Evolutionary conservation across 1,284 basidiomycete genomes (phyloP).

Genomic region (Tranzscheliella williamsii): DNA sequence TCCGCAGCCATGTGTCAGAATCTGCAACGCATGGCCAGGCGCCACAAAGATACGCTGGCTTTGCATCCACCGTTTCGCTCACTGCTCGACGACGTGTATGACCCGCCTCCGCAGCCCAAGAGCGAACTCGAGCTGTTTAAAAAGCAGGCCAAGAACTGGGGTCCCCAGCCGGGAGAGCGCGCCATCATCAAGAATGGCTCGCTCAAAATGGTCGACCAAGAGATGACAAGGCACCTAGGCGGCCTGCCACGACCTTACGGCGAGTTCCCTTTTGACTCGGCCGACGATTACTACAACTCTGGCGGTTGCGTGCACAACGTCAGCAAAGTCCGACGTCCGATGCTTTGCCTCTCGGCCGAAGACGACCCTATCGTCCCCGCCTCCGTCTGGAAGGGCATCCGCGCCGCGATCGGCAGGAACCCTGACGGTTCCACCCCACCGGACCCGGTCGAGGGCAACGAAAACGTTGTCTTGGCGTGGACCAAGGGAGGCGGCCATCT

Average conservation of each 20-base stretch:
- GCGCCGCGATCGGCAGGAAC: constrained; percentile 34
- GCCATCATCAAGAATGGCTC: constrained; percentile 37
- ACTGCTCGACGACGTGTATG: constrained; percentile 38
- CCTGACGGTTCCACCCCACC: constrained; percentile 29
- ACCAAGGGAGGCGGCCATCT: constrained; percentile 87
- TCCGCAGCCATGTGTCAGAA: constrained; percentile 82
- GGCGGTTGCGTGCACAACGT: constrained; percentile 49
- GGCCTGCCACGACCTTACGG: constrained; percentile 66
- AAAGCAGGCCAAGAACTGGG: constrained; percentile 26
- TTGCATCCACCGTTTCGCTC: constrained; percentile 46
- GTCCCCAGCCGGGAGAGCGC: constrained; percentile 15
- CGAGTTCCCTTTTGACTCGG: constrained; percentile 64
- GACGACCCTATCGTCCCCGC: constrained; percentile 82
- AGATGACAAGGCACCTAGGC: constrained; percentile 75
- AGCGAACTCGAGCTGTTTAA: constrained; percentile 30
- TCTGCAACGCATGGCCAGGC: constrained; percentile 64
- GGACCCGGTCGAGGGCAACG: constrained; percentile 67
- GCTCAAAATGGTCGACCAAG: constrained; percentile 64
- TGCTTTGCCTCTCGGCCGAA: constrained; percentile 80
- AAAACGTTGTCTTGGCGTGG: constrained; percentile 72
- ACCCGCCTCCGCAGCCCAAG: constrained; percentile 28
- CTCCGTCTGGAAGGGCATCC: constrained; percentile 25
- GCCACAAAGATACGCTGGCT: constrained; percentile 43
- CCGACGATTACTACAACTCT: constrained; percentile 75
- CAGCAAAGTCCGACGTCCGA: constrained; percentile 49